Percentiles rank a stretch among this genome's conserved stretches.
These are phyloP conservation scores for Aspergillus kassunensis DNA, from an alignment of 495 filamentous ascomycete species.

Conservation along the genomic window DNA sequence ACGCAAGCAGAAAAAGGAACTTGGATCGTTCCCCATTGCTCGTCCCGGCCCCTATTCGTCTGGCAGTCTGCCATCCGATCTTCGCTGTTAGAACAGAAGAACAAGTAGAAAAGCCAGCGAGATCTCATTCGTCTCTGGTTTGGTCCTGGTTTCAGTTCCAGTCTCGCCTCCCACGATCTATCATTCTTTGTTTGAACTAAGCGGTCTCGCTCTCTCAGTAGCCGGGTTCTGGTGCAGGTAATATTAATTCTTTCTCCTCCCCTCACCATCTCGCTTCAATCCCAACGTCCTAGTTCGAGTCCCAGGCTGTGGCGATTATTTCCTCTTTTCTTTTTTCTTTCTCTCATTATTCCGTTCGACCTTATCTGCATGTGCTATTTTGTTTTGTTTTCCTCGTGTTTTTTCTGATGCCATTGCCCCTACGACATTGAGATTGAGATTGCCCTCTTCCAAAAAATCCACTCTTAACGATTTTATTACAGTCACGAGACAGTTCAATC, in stretches of 20 bases:
- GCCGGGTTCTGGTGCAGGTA: neutral
- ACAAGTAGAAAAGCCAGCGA: neutral
- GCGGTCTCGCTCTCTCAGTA: slow-evolving; percentile 15
- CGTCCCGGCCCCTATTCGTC: too few relatives aligned
- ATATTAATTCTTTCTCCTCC: neutral
- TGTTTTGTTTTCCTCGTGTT: slow-evolving; percentile 10
- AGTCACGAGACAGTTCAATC: slow-evolving; percentile 23
- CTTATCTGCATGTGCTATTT: slow-evolving; percentile 9
- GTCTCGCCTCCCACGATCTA: slow-evolving; percentile 14
- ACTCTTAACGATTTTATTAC: slow-evolving; percentile 21
- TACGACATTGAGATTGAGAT: slow-evolving; percentile 15
- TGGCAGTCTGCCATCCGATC: neutral
- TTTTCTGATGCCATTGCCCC: slow-evolving; percentile 13
- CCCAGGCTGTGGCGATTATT: slow-evolving; percentile 18
- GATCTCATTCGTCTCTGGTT: neutral
- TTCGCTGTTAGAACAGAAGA: too few relatives aligned
- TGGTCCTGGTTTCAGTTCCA: neutral
- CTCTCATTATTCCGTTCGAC: slow-evolving; percentile 3
- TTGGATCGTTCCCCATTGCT: too few relatives aligned
- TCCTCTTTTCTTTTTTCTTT: slow-evolving; percentile 7
- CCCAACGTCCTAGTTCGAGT: neutral
- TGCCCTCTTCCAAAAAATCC: slow-evolving; percentile 16
- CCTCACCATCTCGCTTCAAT: slow-evolving; percentile 2
- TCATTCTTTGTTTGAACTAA: slow-evolving; percentile 14
- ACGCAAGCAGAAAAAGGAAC: too few relatives aligned